phyloP scores from a whole-genome alignment of 768 basidiomycete genomes.

The Mycena albidolilacea region DNA sequence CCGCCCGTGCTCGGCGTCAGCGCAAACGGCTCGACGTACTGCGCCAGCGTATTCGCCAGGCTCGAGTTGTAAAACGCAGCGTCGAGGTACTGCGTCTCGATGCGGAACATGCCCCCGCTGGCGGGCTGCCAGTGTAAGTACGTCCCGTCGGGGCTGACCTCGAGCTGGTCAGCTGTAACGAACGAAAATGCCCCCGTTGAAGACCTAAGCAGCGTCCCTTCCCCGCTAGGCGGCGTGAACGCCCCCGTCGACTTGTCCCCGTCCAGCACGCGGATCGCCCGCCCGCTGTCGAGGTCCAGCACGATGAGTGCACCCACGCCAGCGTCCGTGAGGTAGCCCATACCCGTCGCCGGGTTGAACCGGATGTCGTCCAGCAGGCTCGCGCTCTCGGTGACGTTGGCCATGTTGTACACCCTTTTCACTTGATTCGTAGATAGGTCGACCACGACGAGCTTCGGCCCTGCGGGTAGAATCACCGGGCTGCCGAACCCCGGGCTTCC shows the following conservation, averaged over 20 bases:
- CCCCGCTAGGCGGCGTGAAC: conserved; percentile 18
- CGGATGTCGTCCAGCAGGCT: conserved; percentile 20
- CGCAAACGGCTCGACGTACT: conserved; percentile 20
- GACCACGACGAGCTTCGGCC: conserved; percentile 18
- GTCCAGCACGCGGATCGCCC: conserved; percentile 20
- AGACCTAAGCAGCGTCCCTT: conserved; percentile 19
- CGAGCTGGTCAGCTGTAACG: conserved; percentile 20
- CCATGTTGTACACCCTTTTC: conserved; percentile 22
- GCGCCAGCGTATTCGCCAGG: conserved; percentile 21
- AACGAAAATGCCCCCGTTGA: conserved; percentile 13
- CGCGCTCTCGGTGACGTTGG: conserved; percentile 20
- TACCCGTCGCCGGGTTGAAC: conserved; percentile 20
- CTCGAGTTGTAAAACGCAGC: conserved; percentile 22
- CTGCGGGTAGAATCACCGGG: conserved; percentile 19
- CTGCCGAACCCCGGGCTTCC: conserved; percentile 21
- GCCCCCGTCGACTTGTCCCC: conserved; percentile 19
- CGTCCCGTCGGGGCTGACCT: conserved; percentile 18
- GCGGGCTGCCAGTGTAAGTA: conserved; percentile 18
- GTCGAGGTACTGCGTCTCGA: conserved; percentile 22
- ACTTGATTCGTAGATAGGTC: conserved; percentile 20
- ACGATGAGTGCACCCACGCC: conserved; percentile 21
- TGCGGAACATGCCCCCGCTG: conserved; percentile 19
- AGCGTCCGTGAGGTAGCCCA: conserved; percentile 20
- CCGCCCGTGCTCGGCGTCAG: conserved; percentile 19
- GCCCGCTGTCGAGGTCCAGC: conserved; percentile 20